Evolutionary conservation across 345 rosid species (phyloP), one percentile per base, ranked within the genome.

Genomic region (Eucalyptus cloeziana): DNA sequence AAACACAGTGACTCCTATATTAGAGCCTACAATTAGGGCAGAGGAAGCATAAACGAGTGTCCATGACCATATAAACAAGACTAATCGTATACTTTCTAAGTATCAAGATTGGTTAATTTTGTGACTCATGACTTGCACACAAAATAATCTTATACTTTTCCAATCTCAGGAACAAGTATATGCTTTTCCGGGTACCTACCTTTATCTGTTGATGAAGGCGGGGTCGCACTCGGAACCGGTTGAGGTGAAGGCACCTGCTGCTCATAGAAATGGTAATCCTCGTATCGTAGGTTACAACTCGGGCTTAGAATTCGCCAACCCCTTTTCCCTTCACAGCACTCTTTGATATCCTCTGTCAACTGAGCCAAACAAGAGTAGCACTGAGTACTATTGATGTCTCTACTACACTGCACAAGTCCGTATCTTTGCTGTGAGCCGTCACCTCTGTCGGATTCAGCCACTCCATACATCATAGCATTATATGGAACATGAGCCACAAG

Each of bases 261-360:
- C 27, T 21, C 10, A 81, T 49, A 60, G 64, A 62, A 91, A 89
- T 89, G 13, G 47, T 56, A 83, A 16, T 67, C 40, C 87, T 93
- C 95, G 40, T 92, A 92, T 87, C 89, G 87, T 25, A 92, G 83
- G 81, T 7, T 86, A 89, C 94, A 94, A 60, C 92, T 94, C 4
- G 94, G 93, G 22, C 52, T 44, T 33, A 93, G 19, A 87, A 91
- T 40, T 13, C 92, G 88, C 93, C 93, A 92, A 22, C 94, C 94
- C 52, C 3, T 79, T 87, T 40, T 92, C 49, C 37, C 56, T 86
- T 83, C 86, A 89, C 91, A 94, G 87, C 93, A 89, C 14, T 21
- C 2, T 5, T 15, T 13, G 16, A 50, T 49, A 21, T 22, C 22
- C 1, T 89, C 15, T 1, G 44, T 44, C 67, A 89, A 43, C n/a